Conservation (phyloP, 805 yeast species). For the Candida namnaoensis region DNA sequence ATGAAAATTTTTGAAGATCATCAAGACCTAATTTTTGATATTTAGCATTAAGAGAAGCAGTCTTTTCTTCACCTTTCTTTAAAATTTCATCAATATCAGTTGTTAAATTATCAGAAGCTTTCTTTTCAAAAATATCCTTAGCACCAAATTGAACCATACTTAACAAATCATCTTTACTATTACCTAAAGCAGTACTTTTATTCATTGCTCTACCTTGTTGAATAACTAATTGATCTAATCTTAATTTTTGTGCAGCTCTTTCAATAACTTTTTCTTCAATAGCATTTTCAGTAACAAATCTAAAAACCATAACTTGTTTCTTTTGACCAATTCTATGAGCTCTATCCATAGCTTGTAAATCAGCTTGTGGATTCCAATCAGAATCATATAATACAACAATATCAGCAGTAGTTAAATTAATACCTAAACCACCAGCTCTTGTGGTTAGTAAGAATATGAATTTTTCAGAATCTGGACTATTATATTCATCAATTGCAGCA, state of each 20-base stretch:
- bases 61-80: constrained; percentile 72
- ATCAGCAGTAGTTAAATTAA: constrained; percentile 87
- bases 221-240: constrained; percentile 90
- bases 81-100: constrained; percentile 82
- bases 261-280: constrained; percentile 95
- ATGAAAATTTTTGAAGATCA: constrained; percentile 85
- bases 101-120: constrained; percentile 20
- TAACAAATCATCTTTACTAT: constrained; percentile 73
- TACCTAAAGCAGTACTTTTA: constrained; percentile 42
- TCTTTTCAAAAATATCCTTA: constrained; percentile 66
- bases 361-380: constrained; percentile 98
- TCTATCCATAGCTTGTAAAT: constrained; percentile 95
- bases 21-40: constrained; percentile 84
- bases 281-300: constrained; percentile 93
- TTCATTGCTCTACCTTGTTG: constrained; percentile 76
- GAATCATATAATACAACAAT: constrained; percentile 83
- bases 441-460: constrained; percentile 84
- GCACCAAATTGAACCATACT: constrained; percentile 99
- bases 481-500: constrained; percentile 87
- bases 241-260: constrained; percentile 88
- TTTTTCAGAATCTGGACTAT: constrained; percentile 71
- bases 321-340: constrained; percentile 97
- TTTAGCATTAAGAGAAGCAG: constrained; percentile 69
- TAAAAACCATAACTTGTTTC: constrained; percentile 85
- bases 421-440: constrained; percentile 96